These are phyloP conservation scores for Metarhizium album DNA, from an alignment of 2,329 filamentous ascomycete species.

Conservation along the genomic window DNA sequence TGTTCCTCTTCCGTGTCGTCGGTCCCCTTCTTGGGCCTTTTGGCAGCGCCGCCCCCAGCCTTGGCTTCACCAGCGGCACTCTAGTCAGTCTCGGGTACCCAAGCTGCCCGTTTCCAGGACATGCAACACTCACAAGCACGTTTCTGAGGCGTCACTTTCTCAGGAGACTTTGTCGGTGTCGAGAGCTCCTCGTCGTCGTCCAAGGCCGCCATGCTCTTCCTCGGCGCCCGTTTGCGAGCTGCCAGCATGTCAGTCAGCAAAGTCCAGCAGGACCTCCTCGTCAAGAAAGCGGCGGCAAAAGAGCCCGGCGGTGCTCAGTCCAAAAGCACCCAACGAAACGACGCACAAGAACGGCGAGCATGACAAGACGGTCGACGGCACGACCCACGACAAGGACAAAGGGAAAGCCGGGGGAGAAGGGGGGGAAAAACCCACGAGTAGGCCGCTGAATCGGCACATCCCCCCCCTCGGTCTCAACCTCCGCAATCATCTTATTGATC, in stretches of 20 bases:
- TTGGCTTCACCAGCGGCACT: not conserved
- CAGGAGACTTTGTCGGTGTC: not conserved
- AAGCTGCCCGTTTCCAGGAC: not conserved
- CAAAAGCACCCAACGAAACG: no score
- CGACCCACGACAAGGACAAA: not conserved
- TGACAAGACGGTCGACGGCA: no score
- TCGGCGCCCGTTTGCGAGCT: not conserved
- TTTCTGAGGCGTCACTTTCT: not conserved
- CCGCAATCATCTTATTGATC: constrained; percentile 24
- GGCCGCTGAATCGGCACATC: constrained; percentile 10
- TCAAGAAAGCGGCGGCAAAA: no score
- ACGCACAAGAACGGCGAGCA: no score
- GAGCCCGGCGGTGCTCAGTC: no score
- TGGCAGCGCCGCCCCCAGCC: not conserved
- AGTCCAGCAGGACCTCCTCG: not conserved
- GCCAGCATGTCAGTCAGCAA: not conserved
- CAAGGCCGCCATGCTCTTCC: not conserved
- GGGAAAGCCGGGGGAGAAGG: no score
- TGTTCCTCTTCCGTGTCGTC: not conserved
- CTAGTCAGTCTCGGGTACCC: not conserved
- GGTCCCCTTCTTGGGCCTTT: not conserved
- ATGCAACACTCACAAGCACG: not conserved
- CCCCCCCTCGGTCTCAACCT: constrained; percentile 19
- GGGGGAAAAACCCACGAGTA: constrained; percentile 11
- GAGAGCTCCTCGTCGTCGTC: not conserved